Conservation (phyloP, 805 yeast genomes). For the Sugiyamaella marilandica region DNA sequence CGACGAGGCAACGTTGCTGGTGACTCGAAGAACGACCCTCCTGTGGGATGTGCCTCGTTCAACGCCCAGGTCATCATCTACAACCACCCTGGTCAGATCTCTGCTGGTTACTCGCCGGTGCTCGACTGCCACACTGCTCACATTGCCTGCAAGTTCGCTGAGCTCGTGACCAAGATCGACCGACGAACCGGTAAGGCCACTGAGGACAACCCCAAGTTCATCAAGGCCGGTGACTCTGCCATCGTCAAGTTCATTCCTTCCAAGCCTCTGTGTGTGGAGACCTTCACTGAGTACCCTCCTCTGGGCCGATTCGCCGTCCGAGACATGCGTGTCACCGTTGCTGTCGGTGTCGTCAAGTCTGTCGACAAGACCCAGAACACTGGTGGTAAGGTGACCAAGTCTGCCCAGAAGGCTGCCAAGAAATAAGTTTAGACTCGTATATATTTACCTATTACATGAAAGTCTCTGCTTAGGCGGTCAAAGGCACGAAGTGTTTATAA, state of each 20-base stretch:
- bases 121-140: conserved; percentile 89
- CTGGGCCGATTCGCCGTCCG: conserved; percentile 98
- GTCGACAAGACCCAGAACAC: conserved; percentile 83
- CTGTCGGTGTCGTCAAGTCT: conserved; percentile 98
- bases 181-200: conserved; percentile 88
- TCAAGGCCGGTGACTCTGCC: conserved; percentile 96
- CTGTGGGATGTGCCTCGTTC: conserved; percentile 74
- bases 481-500: conserved; percentile 2
- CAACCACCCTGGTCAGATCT: conserved; percentile 89
- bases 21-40: conserved; percentile 87
- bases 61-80: conserved; percentile 80
- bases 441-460: neutral
- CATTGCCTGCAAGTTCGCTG: conserved; percentile 84
- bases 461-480: neutral
- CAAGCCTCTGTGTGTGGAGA: conserved; percentile 93
- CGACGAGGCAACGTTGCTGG: conserved; percentile 92
- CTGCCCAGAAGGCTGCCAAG: conserved; percentile 81
- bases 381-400: conserved; percentile 92
- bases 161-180: conserved; percentile 78
- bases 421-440: conserved; percentile 42
- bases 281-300: conserved; percentile 93
- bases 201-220: conserved; percentile 86
- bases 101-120: conserved; percentile 89
- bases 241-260: conserved; percentile 83
- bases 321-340: conserved; percentile 99